These are phyloP conservation scores for Cryptosporidium bovis DNA, from an alignment of 169 alveolate species.

Conservation along the genomic window DNA sequence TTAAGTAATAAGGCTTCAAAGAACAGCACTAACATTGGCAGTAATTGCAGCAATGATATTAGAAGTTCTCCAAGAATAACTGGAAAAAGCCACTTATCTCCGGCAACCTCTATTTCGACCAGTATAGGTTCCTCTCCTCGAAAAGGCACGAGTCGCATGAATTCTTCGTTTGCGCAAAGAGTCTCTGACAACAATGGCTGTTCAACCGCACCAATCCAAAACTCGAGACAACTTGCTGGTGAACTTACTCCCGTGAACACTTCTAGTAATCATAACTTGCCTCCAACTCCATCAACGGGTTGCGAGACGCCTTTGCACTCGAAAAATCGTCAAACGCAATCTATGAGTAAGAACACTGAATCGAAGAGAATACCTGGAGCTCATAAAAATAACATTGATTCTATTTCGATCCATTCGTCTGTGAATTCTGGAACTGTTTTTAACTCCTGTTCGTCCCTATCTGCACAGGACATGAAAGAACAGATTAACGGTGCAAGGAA, in stretches of 20 bases:
- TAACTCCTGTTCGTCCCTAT: not conserved
- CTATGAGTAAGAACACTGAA: not conserved
- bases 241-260: constrained; percentile 47
- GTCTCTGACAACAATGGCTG: not conserved
- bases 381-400: not conserved
- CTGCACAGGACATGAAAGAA: not conserved
- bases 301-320: constrained; percentile 63
- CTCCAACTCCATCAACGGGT: constrained; percentile 67
- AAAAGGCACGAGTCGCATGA: not conserved
- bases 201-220: not conserved
- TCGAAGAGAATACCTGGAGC: constrained; percentile 15
- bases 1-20: constrained; percentile 21
- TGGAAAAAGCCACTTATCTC: not conserved
- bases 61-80: not conserved
- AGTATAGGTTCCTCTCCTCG: not conserved
- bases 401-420: too few species aligned
- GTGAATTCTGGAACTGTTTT: too few species aligned
- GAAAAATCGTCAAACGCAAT: not conserved
- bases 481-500: not conserved
- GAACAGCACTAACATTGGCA: not conserved
- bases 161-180: not conserved
- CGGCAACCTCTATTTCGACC: not conserved
- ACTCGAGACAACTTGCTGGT: constrained; percentile 1
- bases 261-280: constrained; percentile 7
- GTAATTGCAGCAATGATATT: not conserved